Base-by-base conservation (phyloP, 805 yeast genomes). In the Priceomyces fermenticarens region DNA sequence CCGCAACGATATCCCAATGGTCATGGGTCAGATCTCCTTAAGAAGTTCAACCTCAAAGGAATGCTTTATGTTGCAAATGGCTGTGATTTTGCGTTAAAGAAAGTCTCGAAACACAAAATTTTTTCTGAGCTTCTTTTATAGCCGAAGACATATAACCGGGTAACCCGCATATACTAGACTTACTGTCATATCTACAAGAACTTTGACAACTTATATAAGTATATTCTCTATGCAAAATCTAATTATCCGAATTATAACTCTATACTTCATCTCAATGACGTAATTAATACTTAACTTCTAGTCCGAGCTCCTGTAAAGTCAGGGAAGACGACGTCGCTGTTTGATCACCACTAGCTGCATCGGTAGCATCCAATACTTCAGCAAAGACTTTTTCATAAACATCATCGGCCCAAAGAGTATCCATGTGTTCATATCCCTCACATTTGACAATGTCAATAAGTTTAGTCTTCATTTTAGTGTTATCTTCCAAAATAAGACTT, bases 71-170 rank as follows among this genome's bases (percentile, higher is more conserved):
- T 66, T 70, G 78, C 70, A 73, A 70, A 65, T 69, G 82, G 73
- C 84, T 75, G 86, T 80, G 78, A 68, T 57, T 72, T 75, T 78
- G 83, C 83, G 83, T 79, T 75, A 64, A 54, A 37, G 83, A 83
- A 56, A 46, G 39, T 50, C 40, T 47, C 14, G 37, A 46, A 23
- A 27, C 13, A 25, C 33, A 31, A 38, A 40, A 33, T 28, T 32
- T 41, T 37, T 29, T 36, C 38, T 27, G 12, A 17, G 27, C 6
- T n/a, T 5, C 6, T 11, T 35, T 15, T 35, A 35, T 26, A 33
- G 5, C 10, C n/a, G 7, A 7, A 33, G 36, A 33, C 28, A 13
- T 5, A 11, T 16, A 11, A 14, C 30, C 38, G 38, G 38, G 38
- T 35, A 35, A 35, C 30, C 10, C 23, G 4, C 7, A 8, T 20